phyloP scores from a whole-genome alignment of 768 basidiomycete genomes.

The Rubroboletus satanas region DNA sequence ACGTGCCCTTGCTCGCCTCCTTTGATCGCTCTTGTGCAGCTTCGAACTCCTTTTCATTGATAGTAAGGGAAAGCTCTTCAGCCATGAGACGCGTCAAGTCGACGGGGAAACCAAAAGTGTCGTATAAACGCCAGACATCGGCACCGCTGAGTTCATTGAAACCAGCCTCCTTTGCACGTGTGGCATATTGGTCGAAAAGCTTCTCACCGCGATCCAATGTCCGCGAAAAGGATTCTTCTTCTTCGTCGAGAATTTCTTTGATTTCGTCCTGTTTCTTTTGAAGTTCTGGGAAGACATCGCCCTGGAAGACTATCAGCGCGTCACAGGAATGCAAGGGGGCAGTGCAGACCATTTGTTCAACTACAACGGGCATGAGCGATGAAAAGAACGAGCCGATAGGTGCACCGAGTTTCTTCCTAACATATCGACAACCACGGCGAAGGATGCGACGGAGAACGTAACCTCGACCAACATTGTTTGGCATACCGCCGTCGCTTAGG shows the following conservation, averaged over 20 bases:
- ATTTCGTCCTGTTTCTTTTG: constrained; percentile 76
- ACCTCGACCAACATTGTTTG: constrained; percentile 93
- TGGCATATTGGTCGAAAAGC: constrained; percentile 86
- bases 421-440: constrained; percentile 91
- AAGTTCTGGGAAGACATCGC: constrained; percentile 89
- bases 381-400: constrained; percentile 95
- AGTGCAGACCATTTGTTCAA: constrained; percentile 75
- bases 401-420: constrained; percentile 90
- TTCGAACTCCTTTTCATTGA: constrained; percentile 89
- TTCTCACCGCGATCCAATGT: constrained; percentile 96
- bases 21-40: constrained; percentile 83
- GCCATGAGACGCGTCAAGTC: constrained; percentile 98
- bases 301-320: constrained; percentile 42
- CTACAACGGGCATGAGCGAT: constrained; percentile 81
- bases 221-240: constrained; percentile 96
- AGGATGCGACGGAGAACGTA: constrained; percentile 96
- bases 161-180: constrained; percentile 59
- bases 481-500: constrained; percentile 93
- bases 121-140: constrained; percentile 96
- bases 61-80: constrained; percentile 77
- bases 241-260: constrained; percentile 94
- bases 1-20: constrained; percentile 83
- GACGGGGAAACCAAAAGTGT: constrained; percentile 97
- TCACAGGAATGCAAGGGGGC: neutral
- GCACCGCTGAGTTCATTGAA: constrained; percentile 72